A percentile compares a stretch with the other conserved stretches of the same genome.
Conservation (phyloP, 192 early-diverging fungal species). For the Helicostylum pulchrum region DNA sequence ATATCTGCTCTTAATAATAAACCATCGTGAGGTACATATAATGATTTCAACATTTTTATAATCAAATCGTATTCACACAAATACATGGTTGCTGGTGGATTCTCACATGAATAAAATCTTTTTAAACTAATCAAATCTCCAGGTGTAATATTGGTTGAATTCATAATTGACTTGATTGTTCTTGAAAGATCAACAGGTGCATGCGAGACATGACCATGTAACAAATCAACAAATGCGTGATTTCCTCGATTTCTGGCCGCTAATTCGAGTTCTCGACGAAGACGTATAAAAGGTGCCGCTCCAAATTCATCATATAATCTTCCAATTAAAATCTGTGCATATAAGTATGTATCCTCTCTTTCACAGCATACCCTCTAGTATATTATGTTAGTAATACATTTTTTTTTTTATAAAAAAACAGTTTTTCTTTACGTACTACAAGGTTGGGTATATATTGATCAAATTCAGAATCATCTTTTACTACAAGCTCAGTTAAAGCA, state of each 20-base stretch:
- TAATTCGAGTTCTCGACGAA: slow-evolving; percentile 50
- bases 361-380: slow-evolving; percentile 49
- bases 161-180: slow-evolving; percentile 45
- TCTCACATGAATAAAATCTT: neutral
- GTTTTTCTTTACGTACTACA: slow-evolving; percentile 35
- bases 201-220: slow-evolving; percentile 38
- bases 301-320: slow-evolving; percentile 41
- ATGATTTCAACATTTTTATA: slow-evolving; percentile 46
- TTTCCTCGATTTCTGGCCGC: slow-evolving; percentile 38
- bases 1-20: slow-evolving; percentile 47
- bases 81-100: slow-evolving; percentile 43
- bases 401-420: too few species aligned
- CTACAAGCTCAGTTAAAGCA: slow-evolving; percentile 56
- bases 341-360: slow-evolving; percentile 54
- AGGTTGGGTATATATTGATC: slow-evolving; percentile 55
- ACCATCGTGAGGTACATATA: slow-evolving; percentile 49
- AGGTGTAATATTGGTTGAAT: slow-evolving; percentile 42
- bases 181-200: slow-evolving; percentile 38
- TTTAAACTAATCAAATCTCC: slow-evolving; percentile 53
- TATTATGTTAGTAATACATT: neutral
- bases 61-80: slow-evolving; percentile 34
- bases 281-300: slow-evolving; percentile 39
- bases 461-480: slow-evolving; percentile 56
- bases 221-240: slow-evolving; percentile 29
- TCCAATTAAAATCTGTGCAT: slow-evolving; percentile 45